Percentiles rank a stretch among this genome's conserved stretches.
These are phyloP conservation scores for Boletus reticulatus DNA, from an alignment of 768 basidiomycete species.

Conservation along the genomic window DNA sequence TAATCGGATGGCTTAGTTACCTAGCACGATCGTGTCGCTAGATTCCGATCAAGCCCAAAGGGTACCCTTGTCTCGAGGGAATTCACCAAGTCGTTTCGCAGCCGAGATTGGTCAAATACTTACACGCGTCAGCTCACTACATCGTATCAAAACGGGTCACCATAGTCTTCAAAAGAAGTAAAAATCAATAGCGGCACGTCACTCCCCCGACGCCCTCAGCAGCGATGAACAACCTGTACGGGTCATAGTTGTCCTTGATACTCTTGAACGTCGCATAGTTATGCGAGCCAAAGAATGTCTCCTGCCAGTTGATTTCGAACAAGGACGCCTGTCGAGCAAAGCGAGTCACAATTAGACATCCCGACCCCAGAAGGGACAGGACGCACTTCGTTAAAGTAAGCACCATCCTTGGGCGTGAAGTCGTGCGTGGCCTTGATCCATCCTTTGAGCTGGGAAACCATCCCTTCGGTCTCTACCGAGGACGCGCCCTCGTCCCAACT, in stretches of 20 bases:
- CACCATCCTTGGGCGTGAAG: conserved; percentile 32
- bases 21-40: too few relatives aligned
- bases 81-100: too few relatives aligned
- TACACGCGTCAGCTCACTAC: too few relatives aligned
- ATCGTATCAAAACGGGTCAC: too few relatives aligned
- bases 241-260: conserved; percentile 36
- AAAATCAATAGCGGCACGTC: conserved; percentile 17
- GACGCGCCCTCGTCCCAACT: conserved; percentile 24
- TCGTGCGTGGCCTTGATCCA: conserved; percentile 30
- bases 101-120: too few relatives aligned
- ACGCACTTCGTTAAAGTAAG: conserved; percentile 50
- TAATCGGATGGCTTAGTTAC: too few relatives aligned
- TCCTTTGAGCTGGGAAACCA: conserved; percentile 11
- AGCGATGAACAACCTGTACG: conserved; percentile 7
- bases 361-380: neutral
- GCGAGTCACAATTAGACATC: too few relatives aligned
- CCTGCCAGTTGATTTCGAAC: conserved; percentile 39
- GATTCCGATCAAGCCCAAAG: too few relatives aligned
- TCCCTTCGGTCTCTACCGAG: conserved; percentile 10
- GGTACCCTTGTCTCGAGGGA: too few relatives aligned
- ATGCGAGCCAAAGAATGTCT: conserved; percentile 47
- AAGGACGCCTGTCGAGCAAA: conserved; percentile 36
- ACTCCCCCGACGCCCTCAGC: conserved; percentile 23
- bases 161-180: neutral
- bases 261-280: conserved; percentile 36